Percentiles rank a stretch among this genome's conserved stretches.
Conservation (phyloP, 2,329 filamentous ascomycete species). For the Colletotrichum tanaceti region DNA sequence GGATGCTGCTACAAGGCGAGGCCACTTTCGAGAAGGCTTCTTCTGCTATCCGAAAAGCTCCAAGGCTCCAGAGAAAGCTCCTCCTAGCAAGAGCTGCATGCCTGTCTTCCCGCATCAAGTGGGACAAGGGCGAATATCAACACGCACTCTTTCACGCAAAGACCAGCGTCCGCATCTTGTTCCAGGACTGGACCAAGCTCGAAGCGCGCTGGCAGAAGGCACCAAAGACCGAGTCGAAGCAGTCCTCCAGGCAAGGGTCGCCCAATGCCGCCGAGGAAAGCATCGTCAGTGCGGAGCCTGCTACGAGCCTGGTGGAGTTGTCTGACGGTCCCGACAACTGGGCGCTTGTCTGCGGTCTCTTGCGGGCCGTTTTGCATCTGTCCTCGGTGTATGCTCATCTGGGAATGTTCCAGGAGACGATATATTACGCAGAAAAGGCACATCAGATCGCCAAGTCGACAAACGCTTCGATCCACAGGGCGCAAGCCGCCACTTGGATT, state of each 20-base stretch:
- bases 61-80: constrained; percentile 55
- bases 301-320: constrained; percentile 56
- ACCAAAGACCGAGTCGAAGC: constrained; percentile 42
- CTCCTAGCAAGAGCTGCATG: constrained; percentile 70
- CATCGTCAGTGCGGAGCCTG: constrained; percentile 10
- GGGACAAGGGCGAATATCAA: constrained; percentile 70
- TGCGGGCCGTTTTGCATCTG: constrained; percentile 77
- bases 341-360: constrained; percentile 79
- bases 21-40: constrained; percentile 35
- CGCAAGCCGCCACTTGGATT: constrained; percentile 66
- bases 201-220: constrained; percentile 50
- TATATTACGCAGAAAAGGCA: constrained; percentile 89
- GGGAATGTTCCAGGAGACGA: constrained; percentile 87
- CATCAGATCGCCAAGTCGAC: constrained; percentile 79
- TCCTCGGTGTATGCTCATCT: constrained; percentile 84
- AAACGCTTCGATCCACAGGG: constrained; percentile 68
- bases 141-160: constrained; percentile 69
- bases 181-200: constrained; percentile 66
- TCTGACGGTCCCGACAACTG: constrained; percentile 73
- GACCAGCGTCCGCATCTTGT: constrained; percentile 66
- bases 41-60: constrained; percentile 6
- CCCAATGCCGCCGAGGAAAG: constrained; percentile 27
- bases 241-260: constrained; percentile 15
- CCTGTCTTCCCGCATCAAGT: constrained; percentile 72
- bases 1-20: constrained; percentile 33